These are phyloP conservation scores for Calonectria pseudoreteaudii DNA, from an alignment of 2,329 filamentous ascomycete species.

Conservation along the genomic window DNA sequence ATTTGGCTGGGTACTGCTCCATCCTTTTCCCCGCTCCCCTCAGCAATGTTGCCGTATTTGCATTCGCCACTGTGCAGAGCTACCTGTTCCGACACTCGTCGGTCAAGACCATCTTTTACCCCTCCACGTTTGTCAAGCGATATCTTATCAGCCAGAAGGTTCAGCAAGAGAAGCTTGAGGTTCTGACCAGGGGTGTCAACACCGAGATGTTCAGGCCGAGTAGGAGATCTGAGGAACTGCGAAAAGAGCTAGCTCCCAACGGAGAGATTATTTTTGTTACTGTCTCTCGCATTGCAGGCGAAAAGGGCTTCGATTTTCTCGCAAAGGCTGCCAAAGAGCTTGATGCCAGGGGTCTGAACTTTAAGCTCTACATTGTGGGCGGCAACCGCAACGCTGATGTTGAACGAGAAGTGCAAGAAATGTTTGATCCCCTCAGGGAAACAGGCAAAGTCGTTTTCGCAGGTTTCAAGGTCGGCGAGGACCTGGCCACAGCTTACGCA, in stretches of 20 bases:
- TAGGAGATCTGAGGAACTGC: slow-evolving; percentile 62
- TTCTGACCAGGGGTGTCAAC: slow-evolving; percentile 74
- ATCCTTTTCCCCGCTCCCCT: slow-evolving; percentile 76
- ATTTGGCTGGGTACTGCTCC: slow-evolving; percentile 75
- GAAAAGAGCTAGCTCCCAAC: slow-evolving; percentile 67
- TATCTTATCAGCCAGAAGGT: slow-evolving; percentile 71
- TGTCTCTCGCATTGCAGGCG: slow-evolving; percentile 74
- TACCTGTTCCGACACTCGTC: slow-evolving; percentile 73
- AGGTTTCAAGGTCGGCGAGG: slow-evolving; percentile 71
- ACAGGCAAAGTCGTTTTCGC: slow-evolving; percentile 72
- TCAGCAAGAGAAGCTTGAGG: slow-evolving; percentile 66
- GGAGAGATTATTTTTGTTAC: slow-evolving; percentile 75
- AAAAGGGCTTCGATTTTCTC: slow-evolving; percentile 79
- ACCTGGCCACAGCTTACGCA: slow-evolving; percentile 74
- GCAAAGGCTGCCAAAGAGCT: slow-evolving; percentile 66
- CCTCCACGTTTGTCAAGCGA: slow-evolving; percentile 70
- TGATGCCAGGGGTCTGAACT: slow-evolving; percentile 66
- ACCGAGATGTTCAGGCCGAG: slow-evolving; percentile 70
- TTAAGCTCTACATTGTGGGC: slow-evolving; percentile 75
- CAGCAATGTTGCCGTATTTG: slow-evolving; percentile 69
- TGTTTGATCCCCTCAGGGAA: slow-evolving; percentile 64
- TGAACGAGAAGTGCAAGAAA: slow-evolving; percentile 69
- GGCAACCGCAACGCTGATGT: slow-evolving; percentile 75
- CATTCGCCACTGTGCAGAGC: slow-evolving; percentile 73
- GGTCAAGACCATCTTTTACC: slow-evolving; percentile 77